Percentiles rank a stretch among this genome's conserved stretches.
Conservation (phyloP, 192 early-diverging fungal species). For the Dissophora globulifera region DNA sequence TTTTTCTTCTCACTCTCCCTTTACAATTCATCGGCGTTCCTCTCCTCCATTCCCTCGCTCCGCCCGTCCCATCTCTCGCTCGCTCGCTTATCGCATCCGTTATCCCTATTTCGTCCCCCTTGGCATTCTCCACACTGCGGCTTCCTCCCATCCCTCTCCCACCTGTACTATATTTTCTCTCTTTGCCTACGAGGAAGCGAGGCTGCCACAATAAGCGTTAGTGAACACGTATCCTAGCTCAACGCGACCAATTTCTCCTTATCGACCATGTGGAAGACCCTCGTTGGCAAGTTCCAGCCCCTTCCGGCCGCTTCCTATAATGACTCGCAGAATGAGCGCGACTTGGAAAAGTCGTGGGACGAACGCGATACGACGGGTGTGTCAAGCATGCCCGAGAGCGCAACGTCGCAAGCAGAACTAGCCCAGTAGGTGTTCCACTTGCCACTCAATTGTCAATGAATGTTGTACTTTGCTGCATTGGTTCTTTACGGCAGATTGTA, state of each 20-base stretch:
- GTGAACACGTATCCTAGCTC: too few relatives aligned
- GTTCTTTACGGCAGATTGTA: too few relatives aligned
- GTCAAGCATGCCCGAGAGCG: constrained; percentile 34
- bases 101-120: neutral
- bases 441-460: too few relatives aligned
- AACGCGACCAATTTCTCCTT: too few relatives aligned
- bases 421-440: constrained; percentile 29
- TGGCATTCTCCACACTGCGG: too few relatives aligned
- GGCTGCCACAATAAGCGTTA: too few relatives aligned
- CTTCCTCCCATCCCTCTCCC: too few relatives aligned
- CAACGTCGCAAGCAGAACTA: constrained; percentile 36
- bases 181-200: neutral
- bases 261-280: constrained; percentile 44
- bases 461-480: too few relatives aligned
- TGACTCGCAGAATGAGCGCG: constrained; percentile 42
- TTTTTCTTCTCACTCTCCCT: neutral
- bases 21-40: neutral
- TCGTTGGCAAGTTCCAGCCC: constrained; percentile 53
- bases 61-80: neutral
- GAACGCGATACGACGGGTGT: constrained; percentile 48
- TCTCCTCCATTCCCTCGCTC: neutral
- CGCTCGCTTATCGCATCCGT: neutral
- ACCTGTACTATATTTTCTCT: too few relatives aligned
- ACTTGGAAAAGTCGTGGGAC: constrained; percentile 46
- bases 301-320: constrained; percentile 42